Percentiles rank a stretch among this genome's conserved stretches.
phyloP scores from a whole-genome alignment of 805 yeast genomes.

The Metschnikowia gelsemii region DNA sequence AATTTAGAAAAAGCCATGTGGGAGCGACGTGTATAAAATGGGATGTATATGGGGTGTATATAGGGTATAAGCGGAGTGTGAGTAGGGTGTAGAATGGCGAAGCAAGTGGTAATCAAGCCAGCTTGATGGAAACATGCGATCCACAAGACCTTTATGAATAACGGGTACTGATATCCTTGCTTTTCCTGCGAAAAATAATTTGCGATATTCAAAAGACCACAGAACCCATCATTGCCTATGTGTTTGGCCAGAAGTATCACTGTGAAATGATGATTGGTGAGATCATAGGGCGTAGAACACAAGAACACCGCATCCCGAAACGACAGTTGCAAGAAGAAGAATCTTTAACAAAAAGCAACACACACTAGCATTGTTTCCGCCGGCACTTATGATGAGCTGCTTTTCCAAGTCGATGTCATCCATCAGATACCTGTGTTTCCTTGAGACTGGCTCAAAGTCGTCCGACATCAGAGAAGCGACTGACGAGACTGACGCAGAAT shows the following conservation, averaged over 20 bases:
- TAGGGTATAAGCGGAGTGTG: no score
- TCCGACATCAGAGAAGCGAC: slow-evolving; percentile 20
- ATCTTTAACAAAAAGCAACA: slow-evolving; percentile 33
- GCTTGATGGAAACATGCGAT: neutral
- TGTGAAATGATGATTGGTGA: no score
- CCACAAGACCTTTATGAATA: no score
- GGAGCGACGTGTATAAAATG: neutral
- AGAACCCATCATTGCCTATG: neutral
- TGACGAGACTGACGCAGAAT: slow-evolving; percentile 27
- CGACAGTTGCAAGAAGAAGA: slow-evolving; percentile 28
- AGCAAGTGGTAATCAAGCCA: slow-evolving; percentile 6
- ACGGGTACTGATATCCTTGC: no score
- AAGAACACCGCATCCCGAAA: slow-evolving; percentile 34
- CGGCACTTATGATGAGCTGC: slow-evolving; percentile 36
- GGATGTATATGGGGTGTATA: neutral
- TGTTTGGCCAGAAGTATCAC: neutral
- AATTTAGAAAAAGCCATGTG: no score
- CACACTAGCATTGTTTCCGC: slow-evolving; percentile 37
- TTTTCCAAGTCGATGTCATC: slow-evolving; percentile 35
- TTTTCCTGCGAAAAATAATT: neutral
- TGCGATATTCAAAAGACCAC: neutral
- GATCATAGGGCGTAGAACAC: slow-evolving; percentile 33
- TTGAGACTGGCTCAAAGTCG: neutral
- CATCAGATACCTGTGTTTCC: neutral
- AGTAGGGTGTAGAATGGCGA: no score